These are phyloP conservation scores for Tetraselmis striata DNA, from an alignment of 139 green algal genomes.

Conservation along the genomic window DNA sequence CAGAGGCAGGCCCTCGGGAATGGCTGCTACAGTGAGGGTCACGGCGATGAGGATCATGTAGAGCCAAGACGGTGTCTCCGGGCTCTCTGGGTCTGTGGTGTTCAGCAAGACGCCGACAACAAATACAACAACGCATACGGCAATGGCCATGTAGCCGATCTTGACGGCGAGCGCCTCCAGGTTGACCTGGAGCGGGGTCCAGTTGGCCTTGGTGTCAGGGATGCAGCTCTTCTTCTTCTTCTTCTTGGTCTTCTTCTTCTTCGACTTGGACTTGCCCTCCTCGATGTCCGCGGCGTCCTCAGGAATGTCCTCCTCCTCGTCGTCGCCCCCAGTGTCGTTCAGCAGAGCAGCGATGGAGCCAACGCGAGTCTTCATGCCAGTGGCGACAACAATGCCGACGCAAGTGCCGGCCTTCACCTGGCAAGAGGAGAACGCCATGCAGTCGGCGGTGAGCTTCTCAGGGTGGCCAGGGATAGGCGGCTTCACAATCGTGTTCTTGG, in stretches of 20 bases:
- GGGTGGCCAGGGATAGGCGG: not conserved
- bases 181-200: conserved; percentile 3
- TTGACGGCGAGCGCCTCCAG: conserved; percentile 1
- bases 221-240: conserved; percentile 5
- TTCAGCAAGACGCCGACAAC: conserved; percentile 13
- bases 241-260: too few relatives aligned
- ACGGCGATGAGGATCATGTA: conserved; percentile 29
- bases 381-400: conserved; percentile 38
- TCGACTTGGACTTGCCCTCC: conserved; percentile 4
- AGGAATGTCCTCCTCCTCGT: not conserved
- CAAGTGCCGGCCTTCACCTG: conserved; percentile 38
- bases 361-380: conserved; percentile 18
- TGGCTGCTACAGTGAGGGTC: conserved; percentile 39
- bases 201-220: conserved; percentile 5
- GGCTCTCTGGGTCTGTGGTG: conserved; percentile 5
- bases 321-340: conserved; percentile 8
- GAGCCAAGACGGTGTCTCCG: too few relatives aligned
- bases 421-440: conserved; percentile 41
- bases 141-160: conserved; percentile 8
- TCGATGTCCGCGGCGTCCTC: not conserved
- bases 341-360: conserved; percentile 12
- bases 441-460: conserved; percentile 2
- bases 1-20: conserved; percentile 39
- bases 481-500: not conserved
- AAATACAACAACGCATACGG: conserved; percentile 16